Evolutionary conservation across 306 rosid species (phyloP).

Genomic region (Glycine latifolia): DNA sequence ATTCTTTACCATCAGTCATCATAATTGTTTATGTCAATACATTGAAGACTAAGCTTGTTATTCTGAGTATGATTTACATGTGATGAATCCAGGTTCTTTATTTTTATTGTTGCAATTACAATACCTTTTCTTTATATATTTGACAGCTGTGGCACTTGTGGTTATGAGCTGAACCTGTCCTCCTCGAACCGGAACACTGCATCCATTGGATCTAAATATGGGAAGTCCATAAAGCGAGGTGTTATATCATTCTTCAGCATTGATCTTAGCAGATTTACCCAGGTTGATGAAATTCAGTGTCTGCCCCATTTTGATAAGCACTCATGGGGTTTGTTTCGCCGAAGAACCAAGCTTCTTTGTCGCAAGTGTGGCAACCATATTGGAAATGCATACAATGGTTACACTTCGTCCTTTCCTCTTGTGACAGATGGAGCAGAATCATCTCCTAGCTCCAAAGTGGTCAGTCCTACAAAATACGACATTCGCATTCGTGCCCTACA

Average conservation of each 20-base stretch:
- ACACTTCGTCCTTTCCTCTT: slow-evolving; percentile 53
- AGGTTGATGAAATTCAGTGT: slow-evolving; percentile 82
- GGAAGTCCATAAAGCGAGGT: slow-evolving; percentile 86
- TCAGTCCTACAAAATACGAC: slow-evolving; percentile 68
- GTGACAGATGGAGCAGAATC: slow-evolving; percentile 62
- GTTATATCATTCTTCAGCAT: slow-evolving; percentile 81
- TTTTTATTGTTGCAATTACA: slow-evolving; percentile 18
- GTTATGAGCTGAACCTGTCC: slow-evolving; percentile 84
- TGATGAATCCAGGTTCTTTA: slow-evolving; percentile 23
- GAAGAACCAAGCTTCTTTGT: slow-evolving; percentile 87
- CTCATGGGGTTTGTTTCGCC: slow-evolving; percentile 90
- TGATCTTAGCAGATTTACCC: slow-evolving; percentile 88
- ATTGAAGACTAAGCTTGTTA: slow-evolving; percentile 11
- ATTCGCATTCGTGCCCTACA: slow-evolving; percentile 78
- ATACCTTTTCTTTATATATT: slow-evolving; percentile 34
- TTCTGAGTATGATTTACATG: slow-evolving; percentile 1
- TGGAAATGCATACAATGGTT: slow-evolving; percentile 69
- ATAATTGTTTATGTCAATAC: background rate
- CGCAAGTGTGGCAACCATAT: slow-evolving; percentile 85
- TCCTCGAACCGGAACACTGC: slow-evolving; percentile 82
- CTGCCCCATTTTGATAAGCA: slow-evolving; percentile 72
- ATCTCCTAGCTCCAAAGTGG: slow-evolving; percentile 49
- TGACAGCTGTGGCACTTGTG: slow-evolving; percentile 91
- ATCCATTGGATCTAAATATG: slow-evolving; percentile 83
- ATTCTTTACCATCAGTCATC: background rate